Evolutionary conservation across 495 filamentous ascomycete species (phyloP).

Genomic region (Lepidopterella palustris): DNA sequence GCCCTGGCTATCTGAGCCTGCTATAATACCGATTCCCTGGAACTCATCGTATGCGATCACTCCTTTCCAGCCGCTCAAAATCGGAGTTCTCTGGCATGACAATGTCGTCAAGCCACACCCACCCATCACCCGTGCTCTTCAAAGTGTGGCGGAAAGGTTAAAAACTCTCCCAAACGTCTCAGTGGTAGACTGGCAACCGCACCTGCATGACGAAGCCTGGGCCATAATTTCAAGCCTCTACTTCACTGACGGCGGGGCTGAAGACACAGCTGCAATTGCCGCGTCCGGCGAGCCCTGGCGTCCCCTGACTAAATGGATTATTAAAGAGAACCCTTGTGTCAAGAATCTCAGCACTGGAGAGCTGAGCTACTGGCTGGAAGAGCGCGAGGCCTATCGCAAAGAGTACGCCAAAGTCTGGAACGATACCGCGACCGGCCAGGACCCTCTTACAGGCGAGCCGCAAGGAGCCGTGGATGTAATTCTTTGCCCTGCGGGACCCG

Average conservation of each 20-base stretch:
- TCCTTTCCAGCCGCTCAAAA: slow-evolving; percentile 40
- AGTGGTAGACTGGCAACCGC: slow-evolving; percentile 60
- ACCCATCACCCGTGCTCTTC: slow-evolving; percentile 56
- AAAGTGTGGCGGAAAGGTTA: slow-evolving; percentile 50
- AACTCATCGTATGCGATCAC: not conserved
- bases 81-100: slow-evolving; percentile 67
- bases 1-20: slow-evolving; percentile 58
- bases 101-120: slow-evolving; percentile 66
- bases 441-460: slow-evolving; percentile 27
- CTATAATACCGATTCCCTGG: slow-evolving; percentile 56
- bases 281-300: slow-evolving; percentile 52
- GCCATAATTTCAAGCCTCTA: slow-evolving; percentile 48
- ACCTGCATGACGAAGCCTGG: slow-evolving; percentile 41
- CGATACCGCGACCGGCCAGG: slow-evolving; percentile 10
- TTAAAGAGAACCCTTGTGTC: slow-evolving; percentile 44
- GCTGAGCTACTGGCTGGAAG: slow-evolving; percentile 38
- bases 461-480: slow-evolving; percentile 57
- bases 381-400: slow-evolving; percentile 52
- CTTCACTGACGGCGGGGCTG: slow-evolving; percentile 52
- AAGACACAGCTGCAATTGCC: slow-evolving; percentile 44
- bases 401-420: slow-evolving; percentile 59
- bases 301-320: slow-evolving; percentile 46
- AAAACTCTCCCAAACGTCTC: slow-evolving; percentile 44
- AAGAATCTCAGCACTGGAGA: slow-evolving; percentile 41
- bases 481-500: slow-evolving; percentile 55